Evolutionary conservation across 2,329 filamentous ascomycete genomes (phyloP).

Genomic region (Scopulariopsis brevicaulis): DNA sequence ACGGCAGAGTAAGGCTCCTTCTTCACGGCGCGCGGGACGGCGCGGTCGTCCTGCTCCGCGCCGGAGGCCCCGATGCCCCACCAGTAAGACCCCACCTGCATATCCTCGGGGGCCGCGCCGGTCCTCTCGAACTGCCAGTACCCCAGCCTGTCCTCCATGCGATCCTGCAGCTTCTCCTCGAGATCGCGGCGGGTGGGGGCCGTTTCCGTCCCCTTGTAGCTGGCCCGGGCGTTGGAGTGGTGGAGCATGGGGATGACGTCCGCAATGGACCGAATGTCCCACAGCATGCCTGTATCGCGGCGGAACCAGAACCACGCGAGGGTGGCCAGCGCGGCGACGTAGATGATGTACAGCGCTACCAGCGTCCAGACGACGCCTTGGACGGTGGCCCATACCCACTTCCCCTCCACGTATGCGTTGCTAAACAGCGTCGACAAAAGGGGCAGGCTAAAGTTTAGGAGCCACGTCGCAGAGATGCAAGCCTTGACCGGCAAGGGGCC

Average conservation of each 20-base stretch:
- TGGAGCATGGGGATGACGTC: slow-evolving; percentile 71
- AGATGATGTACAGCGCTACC: slow-evolving; percentile 59
- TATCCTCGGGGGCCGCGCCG: slow-evolving; percentile 33
- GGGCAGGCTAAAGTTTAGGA: slow-evolving; percentile 69
- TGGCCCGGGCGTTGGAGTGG: slow-evolving; percentile 64
- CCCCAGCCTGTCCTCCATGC: slow-evolving; percentile 61
- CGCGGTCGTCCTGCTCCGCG: slow-evolving; percentile 1
- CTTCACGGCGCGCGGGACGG: neutral
- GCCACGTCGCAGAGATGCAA: slow-evolving; percentile 61
- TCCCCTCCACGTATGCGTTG: slow-evolving; percentile 40
- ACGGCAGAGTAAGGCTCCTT: neutral
- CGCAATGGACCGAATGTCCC: slow-evolving; percentile 74
- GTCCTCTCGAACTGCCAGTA: slow-evolving; percentile 52
- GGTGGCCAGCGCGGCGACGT: slow-evolving; percentile 40
- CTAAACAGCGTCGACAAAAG: slow-evolving; percentile 70
- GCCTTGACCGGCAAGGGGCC: slow-evolving; percentile 57
- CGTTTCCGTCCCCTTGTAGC: slow-evolving; percentile 61
- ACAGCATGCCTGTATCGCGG: slow-evolving; percentile 64
- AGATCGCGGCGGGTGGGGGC: slow-evolving; percentile 40
- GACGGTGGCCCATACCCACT: slow-evolving; percentile 72
- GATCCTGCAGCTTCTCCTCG: slow-evolving; percentile 37
- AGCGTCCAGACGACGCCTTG: slow-evolving; percentile 70
- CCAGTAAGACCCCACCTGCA: slow-evolving; percentile 55
- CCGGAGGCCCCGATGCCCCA: slow-evolving; percentile 55
- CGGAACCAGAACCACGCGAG: slow-evolving; percentile 54